Conservation (phyloP, 257 asterid genomes). For the Solanum dulcamara region DNA sequence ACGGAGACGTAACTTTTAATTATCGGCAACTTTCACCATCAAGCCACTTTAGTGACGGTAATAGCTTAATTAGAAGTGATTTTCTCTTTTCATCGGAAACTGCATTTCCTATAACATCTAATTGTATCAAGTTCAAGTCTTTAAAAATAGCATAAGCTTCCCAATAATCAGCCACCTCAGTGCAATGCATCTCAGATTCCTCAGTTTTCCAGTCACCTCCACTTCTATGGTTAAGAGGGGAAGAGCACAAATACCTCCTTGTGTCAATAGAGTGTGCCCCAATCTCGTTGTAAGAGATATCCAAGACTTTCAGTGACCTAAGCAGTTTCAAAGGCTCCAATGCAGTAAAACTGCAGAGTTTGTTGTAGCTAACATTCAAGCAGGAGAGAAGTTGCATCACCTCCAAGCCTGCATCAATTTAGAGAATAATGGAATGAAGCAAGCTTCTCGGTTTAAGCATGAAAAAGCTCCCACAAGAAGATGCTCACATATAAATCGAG, state of each 20-base stretch:
- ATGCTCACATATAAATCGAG: background rate
- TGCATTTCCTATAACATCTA: conserved; percentile 64
- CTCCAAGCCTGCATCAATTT: conserved; percentile 62
- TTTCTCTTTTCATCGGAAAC: conserved; percentile 29
- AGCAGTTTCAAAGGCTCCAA: conserved; percentile 58
- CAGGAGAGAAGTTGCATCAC: conserved; percentile 74
- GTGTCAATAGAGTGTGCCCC: conserved; percentile 82
- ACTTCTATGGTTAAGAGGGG: conserved; percentile 47
- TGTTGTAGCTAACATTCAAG: conserved; percentile 66
- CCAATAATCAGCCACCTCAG: conserved; percentile 31
- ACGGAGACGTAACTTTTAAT: background rate
- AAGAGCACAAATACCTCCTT: conserved; percentile 63
- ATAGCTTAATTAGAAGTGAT: conserved; percentile 35
- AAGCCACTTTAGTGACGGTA: conserved; percentile 67
- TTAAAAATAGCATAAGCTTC: conserved; percentile 53
- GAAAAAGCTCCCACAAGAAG: background rate
- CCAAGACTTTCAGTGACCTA: conserved; percentile 46
- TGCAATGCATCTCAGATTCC: conserved; percentile 12
- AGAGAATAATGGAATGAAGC: background rate
- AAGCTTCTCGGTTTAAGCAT: background rate
- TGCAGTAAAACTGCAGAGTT: conserved; percentile 56
- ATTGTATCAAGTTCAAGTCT: conserved; percentile 55
- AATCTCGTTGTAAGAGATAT: conserved; percentile 68
- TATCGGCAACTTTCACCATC: conserved; percentile 36
- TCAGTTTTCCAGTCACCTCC: conserved; percentile 38